Conservation (phyloP, 2,329 filamentous ascomycete species). For the Coniochaeta prunicola region DNA sequence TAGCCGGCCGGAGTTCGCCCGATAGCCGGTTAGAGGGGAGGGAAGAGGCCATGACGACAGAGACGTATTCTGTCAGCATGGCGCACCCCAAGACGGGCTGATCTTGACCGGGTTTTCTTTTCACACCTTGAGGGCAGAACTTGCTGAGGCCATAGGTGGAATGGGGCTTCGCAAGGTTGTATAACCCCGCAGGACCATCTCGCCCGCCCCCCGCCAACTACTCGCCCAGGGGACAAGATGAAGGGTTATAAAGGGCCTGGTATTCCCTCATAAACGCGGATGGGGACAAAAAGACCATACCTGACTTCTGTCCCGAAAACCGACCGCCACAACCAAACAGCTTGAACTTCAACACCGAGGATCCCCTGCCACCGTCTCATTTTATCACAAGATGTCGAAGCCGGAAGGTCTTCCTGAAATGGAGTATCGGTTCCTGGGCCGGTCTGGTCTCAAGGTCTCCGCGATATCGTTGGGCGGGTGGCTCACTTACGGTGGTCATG, state of each 20-base stretch:
- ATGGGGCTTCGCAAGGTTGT: background rate
- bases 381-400: slow-evolving; percentile 12
- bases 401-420: slow-evolving; percentile 35
- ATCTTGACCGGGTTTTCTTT: background rate
- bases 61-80: background rate
- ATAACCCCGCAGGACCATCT: background rate
- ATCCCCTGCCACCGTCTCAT: no score
- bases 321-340: background rate
- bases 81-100: background rate
- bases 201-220: background rate
- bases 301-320: background rate
- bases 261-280: background rate
- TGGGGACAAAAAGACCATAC: background rate
- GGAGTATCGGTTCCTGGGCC: slow-evolving; percentile 66
- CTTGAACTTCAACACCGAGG: no score
- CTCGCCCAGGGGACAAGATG: background rate
- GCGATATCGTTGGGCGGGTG: slow-evolving; percentile 63
- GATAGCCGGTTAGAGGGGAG: background rate
- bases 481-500: slow-evolving; percentile 69
- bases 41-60: background rate
- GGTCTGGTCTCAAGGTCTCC: slow-evolving; percentile 66
- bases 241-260: background rate
- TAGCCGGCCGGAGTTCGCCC: background rate
- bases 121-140: background rate
- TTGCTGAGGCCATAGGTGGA: background rate